Percentiles rank a stretch among this genome's conserved stretches.
Evolutionary conservation across 345 rosid species (phyloP).

Genomic region (Raphanus raphanistrum): DNA sequence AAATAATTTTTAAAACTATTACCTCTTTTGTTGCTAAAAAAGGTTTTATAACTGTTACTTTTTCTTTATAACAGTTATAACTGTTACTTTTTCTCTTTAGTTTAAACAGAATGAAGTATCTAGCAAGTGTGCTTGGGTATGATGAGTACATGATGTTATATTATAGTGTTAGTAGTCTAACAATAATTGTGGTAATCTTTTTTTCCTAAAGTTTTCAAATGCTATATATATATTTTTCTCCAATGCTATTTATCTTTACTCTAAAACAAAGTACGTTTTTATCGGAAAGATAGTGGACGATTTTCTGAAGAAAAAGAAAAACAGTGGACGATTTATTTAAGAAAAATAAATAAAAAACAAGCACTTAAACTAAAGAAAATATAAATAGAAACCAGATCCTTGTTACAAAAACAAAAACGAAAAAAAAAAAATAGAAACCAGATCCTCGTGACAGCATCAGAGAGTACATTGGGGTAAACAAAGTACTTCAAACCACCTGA

Average conservation of each 20-base stretch:
- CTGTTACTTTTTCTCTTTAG: not conserved
- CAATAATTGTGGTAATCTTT: not conserved
- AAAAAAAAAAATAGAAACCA: conserved; percentile 12
- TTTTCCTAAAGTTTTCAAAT: not conserved
- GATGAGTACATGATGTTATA: not conserved
- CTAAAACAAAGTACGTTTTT: not conserved
- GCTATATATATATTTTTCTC: not conserved
- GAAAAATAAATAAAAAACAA: not conserved
- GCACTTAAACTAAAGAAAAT: not conserved
- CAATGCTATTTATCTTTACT: not conserved
- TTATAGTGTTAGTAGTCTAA: not conserved
- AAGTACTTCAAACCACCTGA: conserved; percentile 29
- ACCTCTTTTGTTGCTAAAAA: no score
- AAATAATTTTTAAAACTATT: no score
- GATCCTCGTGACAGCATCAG: conserved; percentile 28
- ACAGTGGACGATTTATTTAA: no score
- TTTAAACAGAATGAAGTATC: not conserved
- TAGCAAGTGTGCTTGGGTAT: not conserved
- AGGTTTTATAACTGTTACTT: not conserved
- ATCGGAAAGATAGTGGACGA: no score
- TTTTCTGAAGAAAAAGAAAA: not conserved
- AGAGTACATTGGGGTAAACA: conserved; percentile 24
- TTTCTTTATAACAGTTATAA: no score
- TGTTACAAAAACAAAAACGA: no score
- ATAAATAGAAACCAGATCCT: no score